Conservation (phyloP, 73 alveolate species). For the Paramecium tetraurelia region DNA sequence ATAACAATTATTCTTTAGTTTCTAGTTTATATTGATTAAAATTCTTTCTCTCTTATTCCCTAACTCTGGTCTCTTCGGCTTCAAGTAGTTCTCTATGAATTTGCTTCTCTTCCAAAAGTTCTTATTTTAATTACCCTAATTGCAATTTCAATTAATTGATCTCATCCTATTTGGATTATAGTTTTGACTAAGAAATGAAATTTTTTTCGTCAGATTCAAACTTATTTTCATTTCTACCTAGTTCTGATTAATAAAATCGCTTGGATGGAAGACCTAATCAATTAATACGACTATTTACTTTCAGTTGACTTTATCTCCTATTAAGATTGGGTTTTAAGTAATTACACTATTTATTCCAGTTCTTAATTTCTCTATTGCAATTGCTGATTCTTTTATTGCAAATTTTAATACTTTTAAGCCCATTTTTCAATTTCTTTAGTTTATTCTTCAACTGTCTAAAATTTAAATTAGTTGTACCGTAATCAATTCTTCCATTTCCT, state of each 20-base stretch:
- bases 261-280: not conserved
- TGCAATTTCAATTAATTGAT: not conserved
- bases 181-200: not conserved
- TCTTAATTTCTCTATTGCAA: not conserved
- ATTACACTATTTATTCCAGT: not conserved
- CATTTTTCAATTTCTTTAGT: constrained; percentile 9
- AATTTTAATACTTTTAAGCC: not conserved
- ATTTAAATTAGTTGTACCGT: not conserved
- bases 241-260: not conserved
- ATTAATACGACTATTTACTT: not conserved
- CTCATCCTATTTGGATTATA: not conserved
- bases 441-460: constrained; percentile 9
- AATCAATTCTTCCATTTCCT: not conserved
- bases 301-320: not conserved
- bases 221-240: not conserved
- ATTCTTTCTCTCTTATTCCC: not conserved
- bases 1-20: not conserved
- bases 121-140: not conserved
- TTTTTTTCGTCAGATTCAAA: not conserved
- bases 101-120: not conserved
- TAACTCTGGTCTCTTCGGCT: not conserved
- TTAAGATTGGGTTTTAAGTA: not conserved
- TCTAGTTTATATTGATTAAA: not conserved
- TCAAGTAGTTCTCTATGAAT: not conserved
- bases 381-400: not conserved